phyloP scores from a whole-genome alignment of 2,329 filamentous ascomycete species.

The Cercospora citrullina region DNA sequence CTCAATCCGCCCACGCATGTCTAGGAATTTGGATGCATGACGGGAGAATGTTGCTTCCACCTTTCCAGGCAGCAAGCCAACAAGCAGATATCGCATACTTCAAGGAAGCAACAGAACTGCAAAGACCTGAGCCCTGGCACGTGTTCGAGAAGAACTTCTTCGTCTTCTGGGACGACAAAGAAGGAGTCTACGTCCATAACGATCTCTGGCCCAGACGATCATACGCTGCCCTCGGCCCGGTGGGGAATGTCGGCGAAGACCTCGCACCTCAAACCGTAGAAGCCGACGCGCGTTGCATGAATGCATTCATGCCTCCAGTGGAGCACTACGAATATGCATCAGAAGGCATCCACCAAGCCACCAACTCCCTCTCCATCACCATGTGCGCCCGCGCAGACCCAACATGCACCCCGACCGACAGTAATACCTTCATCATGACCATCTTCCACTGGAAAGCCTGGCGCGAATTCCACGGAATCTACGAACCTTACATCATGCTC shows the following conservation, averaged over 20 bases:
- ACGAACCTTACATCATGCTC: slow-evolving; percentile 58
- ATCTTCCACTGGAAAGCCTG: slow-evolving; percentile 59
- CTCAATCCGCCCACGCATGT: slow-evolving; percentile 56
- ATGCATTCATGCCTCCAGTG: slow-evolving; percentile 35
- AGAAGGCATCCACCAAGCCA: slow-evolving; percentile 58
- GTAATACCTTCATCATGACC: slow-evolving; percentile 56
- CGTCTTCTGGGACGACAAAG: slow-evolving; percentile 57
- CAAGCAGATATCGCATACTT: slow-evolving; percentile 40
- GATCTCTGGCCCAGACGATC: slow-evolving; percentile 53
- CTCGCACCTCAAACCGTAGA: slow-evolving; percentile 43
- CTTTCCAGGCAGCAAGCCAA: slow-evolving; percentile 26
- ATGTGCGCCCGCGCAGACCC: slow-evolving; percentile 53
- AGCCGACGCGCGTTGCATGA: slow-evolving; percentile 53
- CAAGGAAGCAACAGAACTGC: slow-evolving; percentile 51
- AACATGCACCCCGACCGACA: slow-evolving; percentile 47
- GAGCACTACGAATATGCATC: neutral
- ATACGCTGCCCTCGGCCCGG: slow-evolving; percentile 50
- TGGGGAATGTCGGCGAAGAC: slow-evolving; percentile 53
- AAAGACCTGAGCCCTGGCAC: slow-evolving; percentile 49
- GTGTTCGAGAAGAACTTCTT: slow-evolving; percentile 64
- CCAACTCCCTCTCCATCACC: slow-evolving; percentile 59
- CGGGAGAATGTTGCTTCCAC: slow-evolving; percentile 52
- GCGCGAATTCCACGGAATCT: slow-evolving; percentile 52
- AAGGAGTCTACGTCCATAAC: slow-evolving; percentile 54
- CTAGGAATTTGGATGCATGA: slow-evolving; percentile 60